Base-by-base conservation (phyloP, 192 early-diverging fungal genomes). In the Podila epigama region DNA sequence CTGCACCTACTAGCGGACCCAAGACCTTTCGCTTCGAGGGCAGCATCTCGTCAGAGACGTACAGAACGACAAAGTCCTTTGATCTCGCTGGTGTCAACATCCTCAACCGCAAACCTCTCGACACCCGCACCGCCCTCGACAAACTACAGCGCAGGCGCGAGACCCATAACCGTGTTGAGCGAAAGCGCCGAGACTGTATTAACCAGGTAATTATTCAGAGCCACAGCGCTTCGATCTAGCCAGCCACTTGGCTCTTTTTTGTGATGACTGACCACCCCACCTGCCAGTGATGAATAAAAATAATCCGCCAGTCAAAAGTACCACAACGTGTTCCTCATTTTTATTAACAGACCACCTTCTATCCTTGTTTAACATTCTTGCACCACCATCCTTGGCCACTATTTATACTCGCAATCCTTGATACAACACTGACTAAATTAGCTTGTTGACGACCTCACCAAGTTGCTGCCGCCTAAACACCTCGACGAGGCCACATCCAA, bases 81-180 rank as follows among this genome's bases (percentile, higher is more conserved):
- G 73, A 68, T 35, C 60, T 77, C 3, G 73, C 73, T 1, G 73
- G 73, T 9, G 73, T 77, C 48, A 77, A 77, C 27, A 59, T 59
- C 58, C 41, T 57, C 10, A 61, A 75, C 63, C 64, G 71, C 36
- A 75, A 66, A 28, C 71, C 63, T 20, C 53, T 66, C 33, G 64
- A 66, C 33, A 60, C 72, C 42, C 65, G 65, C 7, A 91, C 89
- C 5, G 89, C 85, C 20, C 84, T 91, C 29, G 90, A 93, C 79
- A 86, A 89, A 36, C 82, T 93, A 51, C 89, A 91, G 81, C 80
- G 87, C 20, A 81, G 92, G 31, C 81, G 89, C 68, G 92, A 91
- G 71, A 90, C 90, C 69, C 92, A 93, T 63, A 93, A 93, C 68
- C 87, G 87, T 57, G 89, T 93, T 8, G 92, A 93, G 71, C 81